Evolutionary conservation across 306 rosid genomes (phyloP).

Genomic region (Malus fusca): DNA sequence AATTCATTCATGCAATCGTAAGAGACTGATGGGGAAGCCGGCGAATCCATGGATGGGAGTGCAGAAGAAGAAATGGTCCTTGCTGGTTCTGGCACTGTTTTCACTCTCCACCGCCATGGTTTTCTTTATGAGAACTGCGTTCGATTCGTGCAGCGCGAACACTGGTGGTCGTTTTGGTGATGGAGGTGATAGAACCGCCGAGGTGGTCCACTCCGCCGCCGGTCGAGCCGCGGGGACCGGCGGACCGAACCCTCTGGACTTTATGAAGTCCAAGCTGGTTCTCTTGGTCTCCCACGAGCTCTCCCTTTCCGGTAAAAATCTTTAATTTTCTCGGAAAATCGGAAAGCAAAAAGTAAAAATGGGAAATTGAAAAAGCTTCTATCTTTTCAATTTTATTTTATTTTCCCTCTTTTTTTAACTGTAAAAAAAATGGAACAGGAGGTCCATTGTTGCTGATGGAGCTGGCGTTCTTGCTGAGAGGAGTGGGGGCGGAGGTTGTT

Average conservation of each 20-base stretch:
- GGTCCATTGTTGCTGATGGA: slow-evolving; percentile 81
- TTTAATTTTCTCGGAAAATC: background rate
- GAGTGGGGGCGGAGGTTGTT: slow-evolving; percentile 64
- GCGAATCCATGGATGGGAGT: slow-evolving; percentile 33
- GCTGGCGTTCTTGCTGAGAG: slow-evolving; percentile 64
- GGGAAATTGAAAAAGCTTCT: background rate
- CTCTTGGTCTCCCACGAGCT: slow-evolving; percentile 83
- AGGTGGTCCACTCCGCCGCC: slow-evolving; percentile 35
- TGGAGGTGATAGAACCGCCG: slow-evolving; percentile 4
- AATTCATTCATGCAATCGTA: background rate
- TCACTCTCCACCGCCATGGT: slow-evolving; percentile 57
- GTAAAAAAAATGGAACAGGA: slow-evolving; percentile 20
- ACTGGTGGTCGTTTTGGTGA: slow-evolving; percentile 12
- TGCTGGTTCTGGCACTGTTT: slow-evolving; percentile 44
- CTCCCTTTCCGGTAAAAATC: slow-evolving; percentile 60
- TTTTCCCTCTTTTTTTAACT: background rate
- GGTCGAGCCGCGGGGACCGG: slow-evolving; percentile 2
- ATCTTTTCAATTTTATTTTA: background rate
- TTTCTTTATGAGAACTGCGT: slow-evolving; percentile 39
- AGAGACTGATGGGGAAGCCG: slow-evolving; percentile 38
- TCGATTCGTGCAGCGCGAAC: slow-evolving; percentile 40
- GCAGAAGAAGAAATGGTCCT: slow-evolving; percentile 51
- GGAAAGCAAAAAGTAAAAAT: background rate
- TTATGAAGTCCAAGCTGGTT: slow-evolving; percentile 83
- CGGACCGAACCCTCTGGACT: slow-evolving; percentile 39